Conservation (phyloP, 805 yeast genomes). For the Kockiozyma suomiensis region DNA sequence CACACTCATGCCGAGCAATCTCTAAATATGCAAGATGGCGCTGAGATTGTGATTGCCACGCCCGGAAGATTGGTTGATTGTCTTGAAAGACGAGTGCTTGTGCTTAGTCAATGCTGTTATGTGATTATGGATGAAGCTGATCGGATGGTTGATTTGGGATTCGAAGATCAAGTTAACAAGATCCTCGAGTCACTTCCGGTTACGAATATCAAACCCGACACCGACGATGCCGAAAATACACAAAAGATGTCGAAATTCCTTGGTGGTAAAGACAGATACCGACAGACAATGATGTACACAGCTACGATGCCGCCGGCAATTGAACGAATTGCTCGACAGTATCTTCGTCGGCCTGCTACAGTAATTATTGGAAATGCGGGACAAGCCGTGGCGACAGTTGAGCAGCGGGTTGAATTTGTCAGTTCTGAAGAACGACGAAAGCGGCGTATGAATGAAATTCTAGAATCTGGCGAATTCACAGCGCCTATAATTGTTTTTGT, state of each 20-base stretch:
- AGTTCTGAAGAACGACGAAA: constrained; percentile 53
- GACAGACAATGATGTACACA: constrained; percentile 87
- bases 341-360: constrained; percentile 62
- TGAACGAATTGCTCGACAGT: constrained; percentile 64
- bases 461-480: constrained; percentile 42
- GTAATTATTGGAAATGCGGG: constrained; percentile 70
- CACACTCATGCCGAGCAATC: constrained; percentile 78
- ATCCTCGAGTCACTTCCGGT: constrained; percentile 61
- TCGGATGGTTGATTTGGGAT: constrained; percentile 93
- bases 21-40: constrained; percentile 58
- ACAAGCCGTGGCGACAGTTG: constrained; percentile 66
- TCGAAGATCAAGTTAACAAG: constrained; percentile 73
- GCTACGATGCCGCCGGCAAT: constrained; percentile 86
- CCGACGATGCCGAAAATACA: constrained; percentile 34
- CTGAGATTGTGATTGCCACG: constrained; percentile 85
- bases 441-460: constrained; percentile 47
- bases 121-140: constrained; percentile 93
- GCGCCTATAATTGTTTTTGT: constrained; percentile 81
- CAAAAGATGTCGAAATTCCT: constrained; percentile 33
- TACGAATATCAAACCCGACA: constrained; percentile 47
- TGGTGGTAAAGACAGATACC: constrained; percentile 34
- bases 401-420: constrained; percentile 65
- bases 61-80: constrained; percentile 91
- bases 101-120: constrained; percentile 62
- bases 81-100: constrained; percentile 65